phyloP scores from a whole-genome alignment of 208 protist genomes.

The Trypanosoma lewisi region DNA sequence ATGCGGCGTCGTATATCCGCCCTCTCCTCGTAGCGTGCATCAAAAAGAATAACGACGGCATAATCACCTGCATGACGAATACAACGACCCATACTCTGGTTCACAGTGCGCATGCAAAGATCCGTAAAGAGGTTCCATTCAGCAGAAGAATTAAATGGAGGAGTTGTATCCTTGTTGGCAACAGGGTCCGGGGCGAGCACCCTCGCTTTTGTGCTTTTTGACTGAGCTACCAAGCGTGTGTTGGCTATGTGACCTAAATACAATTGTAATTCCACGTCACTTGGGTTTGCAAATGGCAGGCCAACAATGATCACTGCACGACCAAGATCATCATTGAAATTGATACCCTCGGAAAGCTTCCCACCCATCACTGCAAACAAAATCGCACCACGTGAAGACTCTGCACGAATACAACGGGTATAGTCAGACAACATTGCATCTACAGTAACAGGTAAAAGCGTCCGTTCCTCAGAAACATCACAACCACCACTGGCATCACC shows the following conservation, averaged over 20 bases:
- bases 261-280: constrained; percentile 88
- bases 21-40: constrained; percentile 82
- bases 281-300: constrained; percentile 94
- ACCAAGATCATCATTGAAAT: constrained; percentile 96
- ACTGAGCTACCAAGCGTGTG: constrained; percentile 17
- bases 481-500: too few species aligned
- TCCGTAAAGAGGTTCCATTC: constrained; percentile 88
- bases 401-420: constrained; percentile 40
- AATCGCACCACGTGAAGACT: constrained; percentile 75
- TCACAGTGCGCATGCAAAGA: constrained; percentile 95
- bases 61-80: constrained; percentile 95
- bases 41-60: constrained; percentile 91
- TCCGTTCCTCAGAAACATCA: not conserved
- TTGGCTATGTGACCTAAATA: constrained; percentile 75
- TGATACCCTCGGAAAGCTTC: constrained; percentile 97
- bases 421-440: constrained; percentile 61
- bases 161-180: not conserved
- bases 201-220: not conserved
- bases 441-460: constrained; percentile 8
- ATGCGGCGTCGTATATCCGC: constrained; percentile 44
- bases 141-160: constrained; percentile 32
- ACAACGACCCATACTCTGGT: constrained; percentile 95
- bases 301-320: constrained; percentile 94
- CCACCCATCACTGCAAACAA: constrained; percentile 95
- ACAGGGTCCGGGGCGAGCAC: not conserved